phyloP scores from a whole-genome alignment of 306 rosid genomes.

The Vigna hirtella region DNA sequence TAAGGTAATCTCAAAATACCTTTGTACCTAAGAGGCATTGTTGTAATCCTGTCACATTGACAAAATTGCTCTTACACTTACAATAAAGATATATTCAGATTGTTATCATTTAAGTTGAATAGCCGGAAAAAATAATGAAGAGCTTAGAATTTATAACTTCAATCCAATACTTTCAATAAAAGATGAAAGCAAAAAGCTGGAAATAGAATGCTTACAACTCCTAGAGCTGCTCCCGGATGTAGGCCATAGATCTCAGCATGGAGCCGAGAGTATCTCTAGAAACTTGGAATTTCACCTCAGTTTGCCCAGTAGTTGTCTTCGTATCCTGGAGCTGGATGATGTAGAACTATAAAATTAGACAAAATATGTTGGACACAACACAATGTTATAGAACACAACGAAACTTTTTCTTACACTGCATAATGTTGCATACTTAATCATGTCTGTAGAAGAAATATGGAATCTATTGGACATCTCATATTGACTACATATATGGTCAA shows the following conservation, averaged over 20 bases:
- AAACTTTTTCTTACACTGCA: conserved; percentile 5
- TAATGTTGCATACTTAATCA: conserved; percentile 13
- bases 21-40: too few species aligned
- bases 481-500: too few species aligned
- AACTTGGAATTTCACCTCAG: conserved; percentile 84
- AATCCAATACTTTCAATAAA: conserved; percentile 25
- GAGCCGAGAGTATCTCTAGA: conserved; percentile 73
- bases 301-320: conserved; percentile 72
- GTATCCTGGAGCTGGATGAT: conserved; percentile 76
- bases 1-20: too few species aligned
- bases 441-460: background rate
- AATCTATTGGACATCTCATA: too few species aligned
- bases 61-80: background rate
- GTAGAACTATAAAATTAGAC: conserved; percentile 29
- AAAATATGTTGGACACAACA: conserved; percentile 19
- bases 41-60: too few species aligned
- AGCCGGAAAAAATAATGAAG: background rate
- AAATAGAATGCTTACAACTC: conserved; percentile 60
- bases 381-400: background rate
- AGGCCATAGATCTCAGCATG: conserved; percentile 79
- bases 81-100: background rate
- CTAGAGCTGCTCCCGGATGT: conserved; percentile 75
- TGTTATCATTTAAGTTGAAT: background rate
- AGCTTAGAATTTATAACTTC: background rate
- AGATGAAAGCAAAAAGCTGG: conserved; percentile 25